Base-by-base conservation (phyloP, 495 filamentous ascomycete genomes). In the Hypoxylon cercidicola region DNA sequence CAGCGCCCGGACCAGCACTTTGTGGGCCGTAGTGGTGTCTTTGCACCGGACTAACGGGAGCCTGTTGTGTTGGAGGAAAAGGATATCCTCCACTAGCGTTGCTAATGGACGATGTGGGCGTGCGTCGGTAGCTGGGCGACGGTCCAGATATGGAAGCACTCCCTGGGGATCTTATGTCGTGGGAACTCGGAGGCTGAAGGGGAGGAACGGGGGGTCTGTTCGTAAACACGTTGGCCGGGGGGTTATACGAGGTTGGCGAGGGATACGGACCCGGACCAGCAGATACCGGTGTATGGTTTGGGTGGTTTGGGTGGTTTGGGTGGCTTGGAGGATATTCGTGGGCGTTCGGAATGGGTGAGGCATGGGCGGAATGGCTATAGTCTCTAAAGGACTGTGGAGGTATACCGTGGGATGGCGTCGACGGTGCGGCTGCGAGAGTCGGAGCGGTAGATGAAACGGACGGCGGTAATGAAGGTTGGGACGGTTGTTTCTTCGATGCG, bases 151-250 rank as follows among this genome's bases (percentile, higher is more conserved):
- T 79, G 23, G 76, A 70, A 34, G 62, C 71, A 54, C 78, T 70
- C 55, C 75, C 78, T 53, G 84, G 83, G 16, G 84, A 85, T 48
- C 84, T 79, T 64, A 81, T 64, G 56, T 85, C 83, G 70, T 80
- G 60, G 16, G 79, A 51, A 46, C 76, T 62, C 56, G 78, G 73
- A 19, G 80, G 81, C 72, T 85, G 83, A 30, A 84, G 77, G 11
- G 82, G 81, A 41, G 82, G 82, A 35, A 80, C 76, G 48, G 79
- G 74, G 35, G 82, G 82, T 23, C 82, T 75, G 50, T 68, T 74
- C 28, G 66, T 63, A 69, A 82, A 85, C 10, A 75, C 73, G 51
- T 75, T 72, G 21, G 70, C 55, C 7, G 72, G 61, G 12, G 62
- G 61, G 51, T 78, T 77, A 52, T 81, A 83, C 5, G 78, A 66